These are phyloP conservation scores for Poa annua DNA, from an alignment of 176 grass and related monocot genomes.

Conservation along the genomic window DNA sequence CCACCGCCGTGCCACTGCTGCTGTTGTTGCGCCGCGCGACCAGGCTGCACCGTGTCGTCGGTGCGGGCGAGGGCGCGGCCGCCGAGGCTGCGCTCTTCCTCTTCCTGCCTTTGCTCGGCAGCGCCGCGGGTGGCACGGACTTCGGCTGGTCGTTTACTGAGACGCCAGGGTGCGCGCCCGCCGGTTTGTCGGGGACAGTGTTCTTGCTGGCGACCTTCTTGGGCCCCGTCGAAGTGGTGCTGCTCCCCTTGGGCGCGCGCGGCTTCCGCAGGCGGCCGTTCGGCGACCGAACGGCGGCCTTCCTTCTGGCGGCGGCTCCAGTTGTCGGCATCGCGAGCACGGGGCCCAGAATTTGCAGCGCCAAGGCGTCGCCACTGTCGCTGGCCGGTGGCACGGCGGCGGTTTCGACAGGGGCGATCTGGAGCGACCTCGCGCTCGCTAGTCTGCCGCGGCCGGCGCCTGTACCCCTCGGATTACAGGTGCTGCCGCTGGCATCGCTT, in stretches of 20 bases:
- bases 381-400: not conserved
- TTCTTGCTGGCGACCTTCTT: constrained; percentile 31
- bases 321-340: constrained; percentile 51
- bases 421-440: constrained; percentile 8
- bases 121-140: not conserved
- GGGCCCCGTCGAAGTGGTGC: not conserved
- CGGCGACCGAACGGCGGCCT: not conserved
- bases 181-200: not conserved
- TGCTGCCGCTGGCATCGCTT: not conserved
- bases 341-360: constrained; percentile 19
- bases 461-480: not conserved
- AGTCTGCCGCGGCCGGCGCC: constrained; percentile 4
- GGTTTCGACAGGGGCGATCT: not conserved
- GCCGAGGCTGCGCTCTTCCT: not conserved
- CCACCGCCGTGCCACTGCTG: not conserved
- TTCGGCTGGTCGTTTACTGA: constrained; percentile 17
- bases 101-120: constrained; percentile 16
- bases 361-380: not conserved
- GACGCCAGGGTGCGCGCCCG: not conserved
- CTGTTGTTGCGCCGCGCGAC: not conserved
- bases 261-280: constrained; percentile 35
- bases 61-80: not conserved
- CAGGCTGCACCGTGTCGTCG: not conserved
- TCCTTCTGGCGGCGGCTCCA: not conserved
- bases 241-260: constrained; percentile 36